Conservation (phyloP, 306 rosid species). For the Fragaria iinumae region DNA sequence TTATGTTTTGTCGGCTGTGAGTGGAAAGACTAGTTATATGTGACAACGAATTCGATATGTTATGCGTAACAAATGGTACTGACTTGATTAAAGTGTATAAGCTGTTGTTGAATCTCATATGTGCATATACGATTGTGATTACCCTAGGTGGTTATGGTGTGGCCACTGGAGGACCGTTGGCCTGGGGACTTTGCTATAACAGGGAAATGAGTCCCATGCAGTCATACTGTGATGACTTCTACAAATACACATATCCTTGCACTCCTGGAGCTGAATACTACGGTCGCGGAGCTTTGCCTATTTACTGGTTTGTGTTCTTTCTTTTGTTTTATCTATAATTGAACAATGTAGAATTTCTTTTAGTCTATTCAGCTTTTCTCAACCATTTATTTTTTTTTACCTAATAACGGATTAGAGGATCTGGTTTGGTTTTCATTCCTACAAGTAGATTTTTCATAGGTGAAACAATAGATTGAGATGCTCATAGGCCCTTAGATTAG, state of each 20-base stretch:
- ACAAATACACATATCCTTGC: conserved; percentile 82
- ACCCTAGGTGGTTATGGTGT: conserved; percentile 95
- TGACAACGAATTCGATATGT: background rate
- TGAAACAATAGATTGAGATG: background rate
- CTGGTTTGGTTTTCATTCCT: background rate
- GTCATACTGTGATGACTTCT: conserved; percentile 76
- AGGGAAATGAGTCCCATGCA: conserved; percentile 96
- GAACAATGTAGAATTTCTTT: background rate
- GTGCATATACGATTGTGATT: conserved; percentile 1
- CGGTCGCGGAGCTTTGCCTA: conserved; percentile 97
- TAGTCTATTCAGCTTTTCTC: background rate
- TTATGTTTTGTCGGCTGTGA: background rate
- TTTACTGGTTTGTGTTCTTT: conserved; percentile 65
- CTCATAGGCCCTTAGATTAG: background rate
- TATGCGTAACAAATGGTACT: background rate
- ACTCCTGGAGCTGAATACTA: conserved; percentile 82
- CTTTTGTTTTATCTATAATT: background rate
- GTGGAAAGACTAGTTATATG: background rate
- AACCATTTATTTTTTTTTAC: background rate
- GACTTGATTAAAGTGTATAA: background rate
- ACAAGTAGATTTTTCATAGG: background rate
- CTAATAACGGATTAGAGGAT: background rate
- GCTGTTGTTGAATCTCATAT: background rate
- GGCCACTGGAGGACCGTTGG: conserved; percentile 92
- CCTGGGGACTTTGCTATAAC: conserved; percentile 96